These are phyloP conservation scores for Nannizziopsis barbatae DNA, from an alignment of 2,329 filamentous ascomycete species.

Conservation along the genomic window DNA sequence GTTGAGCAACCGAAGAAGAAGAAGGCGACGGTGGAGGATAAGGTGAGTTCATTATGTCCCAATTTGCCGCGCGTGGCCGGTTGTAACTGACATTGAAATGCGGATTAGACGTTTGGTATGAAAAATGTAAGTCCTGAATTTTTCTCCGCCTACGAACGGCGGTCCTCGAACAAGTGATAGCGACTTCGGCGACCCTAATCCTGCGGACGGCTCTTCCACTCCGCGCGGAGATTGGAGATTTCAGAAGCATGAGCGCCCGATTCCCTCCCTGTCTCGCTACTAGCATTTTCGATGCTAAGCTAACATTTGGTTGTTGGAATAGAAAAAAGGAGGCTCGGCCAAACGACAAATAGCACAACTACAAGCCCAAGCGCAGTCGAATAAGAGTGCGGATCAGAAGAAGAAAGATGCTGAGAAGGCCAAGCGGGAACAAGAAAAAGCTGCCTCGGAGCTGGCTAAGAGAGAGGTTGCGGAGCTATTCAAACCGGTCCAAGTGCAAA, in stretches of 20 bases:
- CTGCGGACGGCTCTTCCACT: neutral
- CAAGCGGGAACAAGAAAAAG: slow-evolving; percentile 73
- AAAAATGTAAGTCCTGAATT: slow-evolving; percentile 55
- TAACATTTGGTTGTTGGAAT: neutral
- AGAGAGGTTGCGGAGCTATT: slow-evolving; percentile 71
- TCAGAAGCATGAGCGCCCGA: slow-evolving; percentile 11
- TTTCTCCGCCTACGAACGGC: slow-evolving; percentile 6
- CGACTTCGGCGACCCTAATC: neutral
- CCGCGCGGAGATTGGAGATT: neutral
- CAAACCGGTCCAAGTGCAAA: slow-evolving; percentile 90
- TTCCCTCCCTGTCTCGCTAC: slow-evolving; percentile 1
- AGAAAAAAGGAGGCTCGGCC: slow-evolving; percentile 83
- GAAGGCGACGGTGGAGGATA: slow-evolving; percentile 61
- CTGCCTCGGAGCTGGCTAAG: slow-evolving; percentile 73
- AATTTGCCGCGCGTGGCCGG: neutral
- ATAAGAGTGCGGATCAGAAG: slow-evolving; percentile 80
- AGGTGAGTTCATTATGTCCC: slow-evolving; percentile 35
- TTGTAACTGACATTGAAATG: slow-evolving; percentile 15
- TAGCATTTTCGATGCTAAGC: neutral
- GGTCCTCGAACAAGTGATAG: slow-evolving; percentile 5
- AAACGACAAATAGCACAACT: slow-evolving; percentile 86
- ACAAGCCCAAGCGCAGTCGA: slow-evolving; percentile 57
- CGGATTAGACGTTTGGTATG: slow-evolving; percentile 77
- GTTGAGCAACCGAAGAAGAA: slow-evolving; percentile 38
- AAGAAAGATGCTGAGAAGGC: slow-evolving; percentile 56